These are phyloP conservation scores for Lichtheimia corymbifera DNA, from an alignment of 371 early-diverging fungal species.

Conservation along the genomic window DNA sequence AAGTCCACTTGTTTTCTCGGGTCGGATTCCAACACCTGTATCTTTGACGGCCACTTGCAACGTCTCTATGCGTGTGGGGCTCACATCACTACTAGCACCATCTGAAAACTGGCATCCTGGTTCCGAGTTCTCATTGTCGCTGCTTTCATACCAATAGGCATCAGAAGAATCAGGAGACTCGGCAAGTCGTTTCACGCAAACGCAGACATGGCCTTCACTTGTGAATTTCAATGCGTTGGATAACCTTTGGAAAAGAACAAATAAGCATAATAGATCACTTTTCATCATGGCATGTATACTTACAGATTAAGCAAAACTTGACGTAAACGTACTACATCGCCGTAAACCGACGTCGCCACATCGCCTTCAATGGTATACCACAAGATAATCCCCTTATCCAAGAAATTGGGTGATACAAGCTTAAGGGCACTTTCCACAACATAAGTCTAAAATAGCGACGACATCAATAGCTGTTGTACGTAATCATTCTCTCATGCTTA, in stretches of 20 bases:
- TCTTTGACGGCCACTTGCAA: constrained; percentile 55
- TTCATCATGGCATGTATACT: neutral
- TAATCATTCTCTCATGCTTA: neutral
- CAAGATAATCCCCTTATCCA: constrained; percentile 24
- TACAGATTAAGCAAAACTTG: constrained; percentile 54
- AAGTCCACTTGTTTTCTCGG: constrained; percentile 46
- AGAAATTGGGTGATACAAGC: constrained; percentile 31
- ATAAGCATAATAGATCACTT: neutral
- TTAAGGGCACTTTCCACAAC: constrained; percentile 47
- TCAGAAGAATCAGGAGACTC: neutral
- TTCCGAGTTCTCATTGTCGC: neutral
- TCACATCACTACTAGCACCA: neutral
- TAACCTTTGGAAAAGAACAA: constrained; percentile 5
- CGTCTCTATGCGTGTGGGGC: neutral
- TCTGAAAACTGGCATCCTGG: neutral
- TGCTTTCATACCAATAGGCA: neutral
- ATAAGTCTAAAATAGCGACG: constrained; percentile 16
- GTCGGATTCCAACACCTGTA: constrained; percentile 67
- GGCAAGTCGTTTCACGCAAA: constrained; percentile 2
- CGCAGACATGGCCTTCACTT: constrained; percentile 11
- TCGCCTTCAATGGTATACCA: constrained; percentile 22
- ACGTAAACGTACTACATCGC: constrained; percentile 50
- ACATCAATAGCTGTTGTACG: neutral
- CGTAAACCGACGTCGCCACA: constrained; percentile 36
- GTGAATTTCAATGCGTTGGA: constrained; percentile 26